Evolutionary conservation across 2,329 filamentous ascomycete genomes (phyloP).

Genomic region (Xylariaceae sp.): DNA sequence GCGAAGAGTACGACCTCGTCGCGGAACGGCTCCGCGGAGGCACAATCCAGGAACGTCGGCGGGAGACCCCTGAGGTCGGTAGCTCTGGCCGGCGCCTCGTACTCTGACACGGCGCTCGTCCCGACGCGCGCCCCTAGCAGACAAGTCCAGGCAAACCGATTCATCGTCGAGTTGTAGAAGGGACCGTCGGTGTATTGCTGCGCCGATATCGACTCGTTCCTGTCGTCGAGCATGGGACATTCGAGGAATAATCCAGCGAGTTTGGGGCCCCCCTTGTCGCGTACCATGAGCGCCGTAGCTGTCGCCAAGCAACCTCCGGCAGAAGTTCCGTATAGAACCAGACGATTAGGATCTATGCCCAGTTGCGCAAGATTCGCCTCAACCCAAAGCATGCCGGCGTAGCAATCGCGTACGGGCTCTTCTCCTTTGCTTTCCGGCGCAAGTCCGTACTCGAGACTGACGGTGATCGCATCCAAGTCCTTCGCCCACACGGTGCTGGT

Average conservation of each 20-base stretch:
- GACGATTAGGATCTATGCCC: slow-evolving; percentile 42
- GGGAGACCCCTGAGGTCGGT: slow-evolving; percentile 30
- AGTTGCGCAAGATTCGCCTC: slow-evolving; percentile 28
- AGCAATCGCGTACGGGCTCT: slow-evolving; percentile 35
- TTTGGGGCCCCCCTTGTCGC: slow-evolving; percentile 34
- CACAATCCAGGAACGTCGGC: slow-evolving; percentile 34
- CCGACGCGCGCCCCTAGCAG: slow-evolving; percentile 29
- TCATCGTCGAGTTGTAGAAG: slow-evolving; percentile 30
- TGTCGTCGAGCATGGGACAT: slow-evolving; percentile 41
- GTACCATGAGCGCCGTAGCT: slow-evolving; percentile 45
- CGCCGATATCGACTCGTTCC: slow-evolving; percentile 29
- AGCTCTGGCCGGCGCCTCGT: slow-evolving; percentile 31
- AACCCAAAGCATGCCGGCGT: slow-evolving; percentile 35
- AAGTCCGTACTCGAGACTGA: slow-evolving; percentile 33
- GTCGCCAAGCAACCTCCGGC: slow-evolving; percentile 54
- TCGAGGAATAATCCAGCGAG: slow-evolving; percentile 37
- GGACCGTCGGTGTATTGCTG: slow-evolving; percentile 31
- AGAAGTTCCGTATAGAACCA: slow-evolving; percentile 51
- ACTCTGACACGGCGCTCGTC: slow-evolving; percentile 28
- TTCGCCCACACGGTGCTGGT: slow-evolving; percentile 30
- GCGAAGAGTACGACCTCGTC: slow-evolving; percentile 35
- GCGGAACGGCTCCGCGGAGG: slow-evolving; percentile 32
- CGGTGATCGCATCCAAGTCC: slow-evolving; percentile 29
- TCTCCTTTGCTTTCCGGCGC: slow-evolving; percentile 31
- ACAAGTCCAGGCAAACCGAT: slow-evolving; percentile 31